A percentile compares a stretch with the other conserved stretches of the same genome.
phyloP scores from a whole-genome alignment of 371 early-diverging fungal genomes.

The Choanephora cucurbitarum region DNA sequence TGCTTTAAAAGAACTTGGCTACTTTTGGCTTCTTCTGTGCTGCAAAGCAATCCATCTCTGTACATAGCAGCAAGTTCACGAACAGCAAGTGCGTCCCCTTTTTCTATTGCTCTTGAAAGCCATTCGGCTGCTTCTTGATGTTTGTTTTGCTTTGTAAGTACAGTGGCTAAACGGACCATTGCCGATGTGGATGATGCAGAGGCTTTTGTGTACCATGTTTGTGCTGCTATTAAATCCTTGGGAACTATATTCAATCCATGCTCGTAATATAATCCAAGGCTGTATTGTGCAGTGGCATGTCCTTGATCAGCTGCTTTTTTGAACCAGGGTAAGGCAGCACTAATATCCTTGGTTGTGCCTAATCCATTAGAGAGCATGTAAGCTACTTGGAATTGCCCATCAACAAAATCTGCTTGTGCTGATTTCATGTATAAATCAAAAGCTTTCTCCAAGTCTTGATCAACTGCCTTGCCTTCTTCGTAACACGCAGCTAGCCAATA shows the following conservation, averaged over 20 bases:
- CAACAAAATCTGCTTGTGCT: constrained; percentile 29
- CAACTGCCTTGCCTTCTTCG: constrained; percentile 27
- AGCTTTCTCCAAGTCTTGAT: constrained; percentile 21
- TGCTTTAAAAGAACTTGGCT: constrained; percentile 2
- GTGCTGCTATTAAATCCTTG: constrained; percentile 32
- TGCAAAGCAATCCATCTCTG: constrained; percentile 17
- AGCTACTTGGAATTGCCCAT: constrained; percentile 38
- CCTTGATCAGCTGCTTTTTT: constrained; percentile 50
- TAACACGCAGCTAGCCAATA: constrained; percentile 44
- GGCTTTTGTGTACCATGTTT: constrained; percentile 42
- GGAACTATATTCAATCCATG: constrained; percentile 40
- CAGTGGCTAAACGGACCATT: constrained; percentile 33
- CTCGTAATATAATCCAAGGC: constrained; percentile 47
- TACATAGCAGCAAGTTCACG: constrained; percentile 29
- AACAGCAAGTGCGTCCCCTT: constrained; percentile 20
- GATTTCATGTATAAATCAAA: constrained; percentile 30
- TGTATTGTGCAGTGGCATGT: constrained; percentile 39
- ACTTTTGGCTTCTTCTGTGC: constrained; percentile 5
- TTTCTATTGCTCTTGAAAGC: constrained; percentile 22
- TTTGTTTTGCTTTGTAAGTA: constrained; percentile 14
- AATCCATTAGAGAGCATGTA: constrained; percentile 41
- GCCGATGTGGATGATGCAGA: constrained; percentile 34
- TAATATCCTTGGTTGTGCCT: constrained; percentile 21
- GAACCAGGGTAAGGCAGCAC: constrained; percentile 54
- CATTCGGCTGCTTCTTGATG: constrained; percentile 17